Conservation (phyloP, 345 rosid species). For the Atalantia buxifolia region DNA sequence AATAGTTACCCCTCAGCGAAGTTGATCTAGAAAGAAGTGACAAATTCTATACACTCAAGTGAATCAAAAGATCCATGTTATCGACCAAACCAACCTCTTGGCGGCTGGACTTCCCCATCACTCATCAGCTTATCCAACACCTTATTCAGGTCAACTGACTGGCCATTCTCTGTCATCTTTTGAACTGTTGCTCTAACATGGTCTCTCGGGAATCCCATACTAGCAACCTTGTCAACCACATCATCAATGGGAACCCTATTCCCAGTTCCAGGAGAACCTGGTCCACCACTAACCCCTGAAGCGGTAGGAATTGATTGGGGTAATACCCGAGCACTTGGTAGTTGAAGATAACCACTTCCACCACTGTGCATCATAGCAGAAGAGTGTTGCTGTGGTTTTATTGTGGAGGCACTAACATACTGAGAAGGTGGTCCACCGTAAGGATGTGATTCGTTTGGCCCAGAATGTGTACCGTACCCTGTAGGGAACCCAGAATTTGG, state of each 20-base stretch:
- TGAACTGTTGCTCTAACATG: constrained; percentile 81
- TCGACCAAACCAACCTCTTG: constrained; percentile 75
- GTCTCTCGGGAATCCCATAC: constrained; percentile 91
- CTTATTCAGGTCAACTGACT: constrained; percentile 77
- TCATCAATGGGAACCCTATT: constrained; percentile 78
- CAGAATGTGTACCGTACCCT: constrained; percentile 46
- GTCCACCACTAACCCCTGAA: constrained; percentile 52
- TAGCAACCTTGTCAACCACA: constrained; percentile 71
- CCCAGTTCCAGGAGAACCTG: constrained; percentile 62
- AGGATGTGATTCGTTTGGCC: constrained; percentile 48
- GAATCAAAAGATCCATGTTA: constrained; percentile 21
- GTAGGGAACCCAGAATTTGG: constrained; percentile 59
- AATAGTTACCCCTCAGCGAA: constrained; percentile 1
- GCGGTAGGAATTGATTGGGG: constrained; percentile 76
- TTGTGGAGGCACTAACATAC: constrained; percentile 48
- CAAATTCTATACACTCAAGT: constrained; percentile 23
- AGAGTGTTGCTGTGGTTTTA: constrained; percentile 48
- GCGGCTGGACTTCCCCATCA: constrained; percentile 68
- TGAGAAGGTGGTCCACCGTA: constrained; percentile 57
- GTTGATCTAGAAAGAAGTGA: constrained; percentile 5
- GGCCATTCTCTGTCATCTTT: constrained; percentile 80
- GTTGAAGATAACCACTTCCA: constrained; percentile 67
- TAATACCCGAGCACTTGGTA: constrained; percentile 71
- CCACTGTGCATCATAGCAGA: constrained; percentile 36
- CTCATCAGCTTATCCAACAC: constrained; percentile 96